Conservation (phyloP, 371 early-diverging fungal genomes). For the Gilbertella persicaria region DNA sequence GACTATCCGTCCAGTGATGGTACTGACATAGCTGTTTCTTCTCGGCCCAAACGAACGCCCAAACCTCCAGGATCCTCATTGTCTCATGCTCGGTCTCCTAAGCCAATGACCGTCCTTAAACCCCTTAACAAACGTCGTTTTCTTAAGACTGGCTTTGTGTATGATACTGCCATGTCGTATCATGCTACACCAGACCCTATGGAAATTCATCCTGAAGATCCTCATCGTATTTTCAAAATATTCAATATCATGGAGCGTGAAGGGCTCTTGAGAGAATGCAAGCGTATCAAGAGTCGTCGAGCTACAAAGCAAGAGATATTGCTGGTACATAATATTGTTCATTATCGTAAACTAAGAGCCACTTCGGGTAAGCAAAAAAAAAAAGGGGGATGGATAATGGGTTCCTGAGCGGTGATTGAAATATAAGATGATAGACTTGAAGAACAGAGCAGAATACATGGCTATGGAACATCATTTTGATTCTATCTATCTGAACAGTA, state of each 20-base stretch:
- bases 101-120: no score
- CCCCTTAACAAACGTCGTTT: conserved; percentile 10
- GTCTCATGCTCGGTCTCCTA: no score
- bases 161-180: conserved; percentile 69
- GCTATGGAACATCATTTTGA: conserved; percentile 44
- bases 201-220: conserved; percentile 75
- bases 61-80: no score
- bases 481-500: conserved; percentile 72
- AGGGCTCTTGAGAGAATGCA: conserved; percentile 54
- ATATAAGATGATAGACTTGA: conserved; percentile 10
- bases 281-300: conserved; percentile 48
- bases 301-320: conserved; percentile 59
- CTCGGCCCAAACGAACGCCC: no score
- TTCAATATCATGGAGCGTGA: conserved; percentile 54
- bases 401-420: neutral
- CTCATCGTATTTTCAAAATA: conserved; percentile 68
- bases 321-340: conserved; percentile 56
- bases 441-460: conserved; percentile 15
- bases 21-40: no score
- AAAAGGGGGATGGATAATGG: neutral
- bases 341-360: conserved; percentile 26
- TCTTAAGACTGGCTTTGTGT: conserved; percentile 60
- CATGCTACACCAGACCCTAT: conserved; percentile 52
- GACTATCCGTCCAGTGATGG: no score
- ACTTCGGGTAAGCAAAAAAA: conserved; percentile 13